These are phyloP conservation scores for Fraxinus anomala DNA, from an alignment of 257 asterid genomes.

Conservation along the genomic window DNA sequence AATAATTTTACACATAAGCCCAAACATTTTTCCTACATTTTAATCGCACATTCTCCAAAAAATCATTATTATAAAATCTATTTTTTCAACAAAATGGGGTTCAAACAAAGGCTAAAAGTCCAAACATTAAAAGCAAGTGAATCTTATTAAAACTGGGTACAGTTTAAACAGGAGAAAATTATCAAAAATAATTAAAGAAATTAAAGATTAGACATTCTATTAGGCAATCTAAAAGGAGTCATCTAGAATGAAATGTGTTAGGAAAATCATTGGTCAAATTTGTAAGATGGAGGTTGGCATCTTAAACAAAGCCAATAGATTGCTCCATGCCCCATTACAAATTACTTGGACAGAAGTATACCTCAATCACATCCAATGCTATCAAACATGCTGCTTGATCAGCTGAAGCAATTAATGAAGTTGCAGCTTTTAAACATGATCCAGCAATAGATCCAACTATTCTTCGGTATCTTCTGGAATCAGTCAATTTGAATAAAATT, in stretches of 20 bases:
- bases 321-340: background rate
- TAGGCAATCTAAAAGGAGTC: background rate
- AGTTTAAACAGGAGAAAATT: background rate
- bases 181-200: background rate
- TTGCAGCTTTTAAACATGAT: slow-evolving; percentile 74
- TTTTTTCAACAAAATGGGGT: no score
- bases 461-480: slow-evolving; percentile 69
- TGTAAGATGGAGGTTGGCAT: background rate
- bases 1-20: no score
- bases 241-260: background rate
- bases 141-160: background rate
- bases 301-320: background rate
- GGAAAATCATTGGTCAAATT: background rate
- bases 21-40: no score
- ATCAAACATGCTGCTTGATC: slow-evolving; percentile 69
- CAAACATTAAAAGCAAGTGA: background rate
- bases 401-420: slow-evolving; percentile 81
- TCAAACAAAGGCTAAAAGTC: no score
- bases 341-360: slow-evolving; percentile 25
- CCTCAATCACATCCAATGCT: slow-evolving; percentile 78
- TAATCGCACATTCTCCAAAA: no score
- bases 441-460: slow-evolving; percentile 85
- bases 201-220: background rate
- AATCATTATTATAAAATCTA: no score
- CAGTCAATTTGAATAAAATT: slow-evolving; percentile 62